Percentiles rank a stretch among this genome's conserved stretches.
phyloP scores from a whole-genome alignment of 2,329 filamentous ascomycete genomes.

The Sphaerulina musiva region DNA sequence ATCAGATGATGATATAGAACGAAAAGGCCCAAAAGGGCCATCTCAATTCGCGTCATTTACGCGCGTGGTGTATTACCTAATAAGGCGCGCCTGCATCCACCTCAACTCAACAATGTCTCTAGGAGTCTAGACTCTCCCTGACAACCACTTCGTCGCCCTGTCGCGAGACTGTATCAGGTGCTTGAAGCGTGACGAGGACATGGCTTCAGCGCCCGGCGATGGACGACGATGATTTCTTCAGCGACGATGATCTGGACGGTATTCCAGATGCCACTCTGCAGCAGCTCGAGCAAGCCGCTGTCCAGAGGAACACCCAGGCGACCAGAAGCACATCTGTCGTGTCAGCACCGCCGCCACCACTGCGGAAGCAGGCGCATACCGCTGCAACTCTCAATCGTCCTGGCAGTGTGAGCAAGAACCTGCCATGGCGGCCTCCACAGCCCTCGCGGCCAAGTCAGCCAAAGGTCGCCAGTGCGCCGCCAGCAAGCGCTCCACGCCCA shows the following conservation, averaged over 20 bases:
- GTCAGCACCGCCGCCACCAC: constrained; percentile 5
- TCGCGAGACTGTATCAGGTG: no score
- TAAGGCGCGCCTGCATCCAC: no score
- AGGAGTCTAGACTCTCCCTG: no score
- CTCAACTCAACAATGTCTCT: no score
- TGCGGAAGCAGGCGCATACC: constrained; percentile 22
- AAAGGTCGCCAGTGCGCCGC: constrained; percentile 17
- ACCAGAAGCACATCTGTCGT: constrained; percentile 5
- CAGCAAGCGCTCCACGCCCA: constrained; percentile 22
- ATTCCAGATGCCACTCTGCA: constrained; percentile 42
- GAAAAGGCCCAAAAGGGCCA: no score
- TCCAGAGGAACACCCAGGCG: constrained; percentile 31
- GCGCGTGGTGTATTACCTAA: no score
- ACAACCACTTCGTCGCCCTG: no score
- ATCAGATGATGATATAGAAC: no score
- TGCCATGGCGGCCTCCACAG: constrained; percentile 30
- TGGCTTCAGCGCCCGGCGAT: constrained; percentile 7
- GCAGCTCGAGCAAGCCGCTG: constrained; percentile 41
- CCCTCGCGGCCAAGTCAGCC: constrained; percentile 15
- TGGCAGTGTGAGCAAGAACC: constrained; percentile 18
- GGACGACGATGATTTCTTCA: constrained; percentile 43
- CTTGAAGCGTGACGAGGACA: not conserved
- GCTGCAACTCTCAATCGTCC: constrained; percentile 20
- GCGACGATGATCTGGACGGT: constrained; percentile 42
- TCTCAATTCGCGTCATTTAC: no score